Conservation (phyloP, 2,329 filamentous ascomycete genomes). For the Aspergillus fumigatiaffinis region DNA sequence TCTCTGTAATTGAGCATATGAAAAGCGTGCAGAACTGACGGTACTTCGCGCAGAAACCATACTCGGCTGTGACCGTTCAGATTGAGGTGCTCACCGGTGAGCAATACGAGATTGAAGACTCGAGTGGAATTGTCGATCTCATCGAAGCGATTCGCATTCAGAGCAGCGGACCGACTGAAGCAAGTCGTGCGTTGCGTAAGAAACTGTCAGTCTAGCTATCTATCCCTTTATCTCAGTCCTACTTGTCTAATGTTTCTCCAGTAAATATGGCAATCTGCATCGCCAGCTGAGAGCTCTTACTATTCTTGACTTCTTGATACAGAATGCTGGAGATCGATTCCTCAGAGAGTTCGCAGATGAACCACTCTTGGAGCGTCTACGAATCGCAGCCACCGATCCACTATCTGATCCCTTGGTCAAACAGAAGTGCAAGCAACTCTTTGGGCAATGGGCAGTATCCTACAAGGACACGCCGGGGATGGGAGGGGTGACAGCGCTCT, state of each 20-base stretch:
- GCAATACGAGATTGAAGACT: conserved; percentile 83
- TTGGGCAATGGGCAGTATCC: conserved; percentile 76
- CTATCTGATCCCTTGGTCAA: conserved; percentile 82
- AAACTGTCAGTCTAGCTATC: conserved; percentile 62
- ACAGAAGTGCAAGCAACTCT: conserved; percentile 81
- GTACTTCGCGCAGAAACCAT: conserved; percentile 63
- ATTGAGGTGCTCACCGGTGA: conserved; percentile 89
- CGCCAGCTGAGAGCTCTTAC: conserved; percentile 84
- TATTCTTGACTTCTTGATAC: conserved; percentile 86
- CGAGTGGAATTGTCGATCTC: conserved; percentile 86
- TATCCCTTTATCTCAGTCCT: neutral
- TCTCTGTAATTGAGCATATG: neutral
- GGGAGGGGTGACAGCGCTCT: conserved; percentile 72
- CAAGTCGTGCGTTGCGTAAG: conserved; percentile 87
- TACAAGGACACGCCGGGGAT: conserved; percentile 80
- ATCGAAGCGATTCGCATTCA: conserved; percentile 93
- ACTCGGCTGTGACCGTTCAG: conserved; percentile 87
- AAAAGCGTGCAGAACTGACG: neutral
- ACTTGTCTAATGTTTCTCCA: conserved; percentile 26
- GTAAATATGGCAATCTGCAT: conserved; percentile 93
- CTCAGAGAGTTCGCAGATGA: conserved; percentile 87
- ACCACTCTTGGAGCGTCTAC: conserved; percentile 82
- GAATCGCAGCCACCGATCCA: conserved; percentile 79
- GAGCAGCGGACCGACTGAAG: conserved; percentile 78
- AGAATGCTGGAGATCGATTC: conserved; percentile 86